Percentiles rank a stretch among this genome's conserved stretches.
Evolutionary conservation across 768 basidiomycete genomes (phyloP).

Genomic region (Omphalotus guepiniiformis): DNA sequence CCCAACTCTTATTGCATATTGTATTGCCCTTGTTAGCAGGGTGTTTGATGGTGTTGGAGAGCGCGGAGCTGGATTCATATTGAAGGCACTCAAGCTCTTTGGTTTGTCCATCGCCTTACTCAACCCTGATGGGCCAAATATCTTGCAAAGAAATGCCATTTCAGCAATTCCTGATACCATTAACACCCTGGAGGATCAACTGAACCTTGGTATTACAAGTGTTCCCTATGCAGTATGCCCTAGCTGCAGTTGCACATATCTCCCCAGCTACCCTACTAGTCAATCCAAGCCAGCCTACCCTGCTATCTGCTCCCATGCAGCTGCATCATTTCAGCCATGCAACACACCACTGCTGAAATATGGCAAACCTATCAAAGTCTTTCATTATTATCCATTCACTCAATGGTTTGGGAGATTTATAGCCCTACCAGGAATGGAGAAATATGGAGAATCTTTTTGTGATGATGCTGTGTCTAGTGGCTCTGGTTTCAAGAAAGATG

Average conservation of each 20-base stretch:
- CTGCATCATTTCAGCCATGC: neutral
- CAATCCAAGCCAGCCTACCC: neutral
- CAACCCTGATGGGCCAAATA: neutral
- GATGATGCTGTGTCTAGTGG: neutral
- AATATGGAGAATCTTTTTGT: conserved; percentile 2
- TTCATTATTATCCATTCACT: neutral
- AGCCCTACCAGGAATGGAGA: neutral
- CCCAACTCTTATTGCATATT: neutral
- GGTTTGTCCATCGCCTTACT: neutral
- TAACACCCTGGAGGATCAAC: neutral
- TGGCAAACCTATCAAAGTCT: neutral
- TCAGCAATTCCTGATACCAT: neutral
- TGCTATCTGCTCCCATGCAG: neutral
- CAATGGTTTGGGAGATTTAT: conserved; percentile 4
- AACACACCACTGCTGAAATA: neutral
- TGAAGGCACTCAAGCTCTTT: neutral
- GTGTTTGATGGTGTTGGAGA: neutral
- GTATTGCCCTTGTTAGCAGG: neutral
- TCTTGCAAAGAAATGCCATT: neutral
- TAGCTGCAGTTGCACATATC: neutral
- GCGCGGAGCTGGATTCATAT: neutral
- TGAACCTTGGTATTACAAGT: neutral
- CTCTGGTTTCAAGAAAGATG: neutral
- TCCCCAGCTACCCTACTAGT: neutral
- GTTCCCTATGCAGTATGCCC: conserved; percentile 1